These are phyloP conservation scores for Fusarium secorum DNA, from an alignment of 2,329 filamentous ascomycete genomes.

Conservation along the genomic window DNA sequence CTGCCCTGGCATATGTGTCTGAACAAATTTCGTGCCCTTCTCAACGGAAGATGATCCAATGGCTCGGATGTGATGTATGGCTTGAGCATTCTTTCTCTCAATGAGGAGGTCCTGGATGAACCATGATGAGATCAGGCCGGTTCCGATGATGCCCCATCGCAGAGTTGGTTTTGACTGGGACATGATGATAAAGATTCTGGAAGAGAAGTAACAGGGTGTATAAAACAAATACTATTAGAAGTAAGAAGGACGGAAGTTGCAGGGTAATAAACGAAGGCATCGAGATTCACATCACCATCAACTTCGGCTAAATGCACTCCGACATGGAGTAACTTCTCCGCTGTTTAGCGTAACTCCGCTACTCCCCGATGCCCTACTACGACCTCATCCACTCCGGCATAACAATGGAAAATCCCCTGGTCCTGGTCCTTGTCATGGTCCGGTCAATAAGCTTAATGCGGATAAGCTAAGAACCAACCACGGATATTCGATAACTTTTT, in stretches of 20 bases:
- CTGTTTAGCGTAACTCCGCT: background rate
- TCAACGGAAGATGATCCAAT: conserved; percentile 52
- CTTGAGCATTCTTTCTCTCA: conserved; percentile 47
- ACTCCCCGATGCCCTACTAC: background rate
- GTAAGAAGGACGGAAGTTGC: accelerated
- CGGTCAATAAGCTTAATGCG: background rate
- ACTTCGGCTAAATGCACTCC: background rate
- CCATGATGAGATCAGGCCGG: conserved; percentile 55
- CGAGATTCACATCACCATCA: background rate
- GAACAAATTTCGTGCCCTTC: conserved; percentile 43
- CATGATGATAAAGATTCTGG: background rate
- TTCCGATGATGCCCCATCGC: conserved; percentile 51
- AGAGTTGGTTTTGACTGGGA: conserved; percentile 37
- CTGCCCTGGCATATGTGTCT: background rate
- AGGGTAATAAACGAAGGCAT: background rate
- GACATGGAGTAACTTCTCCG: background rate
- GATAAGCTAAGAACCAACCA: background rate
- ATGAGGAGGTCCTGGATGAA: conserved; percentile 54
- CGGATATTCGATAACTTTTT: background rate
- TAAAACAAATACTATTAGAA: background rate
- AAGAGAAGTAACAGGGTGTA: accelerated
- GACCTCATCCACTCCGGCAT: background rate
- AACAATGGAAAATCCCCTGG: background rate
- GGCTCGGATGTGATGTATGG: conserved; percentile 52
- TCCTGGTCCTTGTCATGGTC: background rate